These are phyloP conservation scores for Termitomyces sp. DNA, from an alignment of 768 basidiomycete species.

Conservation along the genomic window DNA sequence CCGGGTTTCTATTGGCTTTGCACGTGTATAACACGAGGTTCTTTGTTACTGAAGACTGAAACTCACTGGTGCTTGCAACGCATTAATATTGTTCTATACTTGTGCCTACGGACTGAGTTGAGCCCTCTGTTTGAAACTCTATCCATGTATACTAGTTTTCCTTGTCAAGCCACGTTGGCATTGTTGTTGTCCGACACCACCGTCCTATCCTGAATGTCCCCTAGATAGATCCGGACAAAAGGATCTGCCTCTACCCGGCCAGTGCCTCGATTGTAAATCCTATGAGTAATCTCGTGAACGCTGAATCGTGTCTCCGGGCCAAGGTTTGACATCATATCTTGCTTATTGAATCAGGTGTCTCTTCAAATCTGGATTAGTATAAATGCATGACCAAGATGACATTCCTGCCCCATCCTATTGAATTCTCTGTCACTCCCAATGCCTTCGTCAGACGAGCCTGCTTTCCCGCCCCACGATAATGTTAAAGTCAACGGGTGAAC, in stretches of 20 bases:
- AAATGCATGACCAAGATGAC: not conserved
- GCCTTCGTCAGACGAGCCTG: not conserved
- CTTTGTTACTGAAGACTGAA: not conserved
- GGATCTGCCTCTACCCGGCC: not conserved
- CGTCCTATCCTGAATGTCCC: not conserved
- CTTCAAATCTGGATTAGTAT: not conserved
- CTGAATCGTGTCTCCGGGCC: not conserved
- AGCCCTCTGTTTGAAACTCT: not conserved
- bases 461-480: slow-evolving; percentile 4
- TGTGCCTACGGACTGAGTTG: not conserved
- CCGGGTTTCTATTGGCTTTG: not conserved
- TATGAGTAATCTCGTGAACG: not conserved
- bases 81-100: not conserved
- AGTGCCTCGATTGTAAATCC: not conserved
- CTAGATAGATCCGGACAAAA: not conserved
- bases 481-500: not conserved
- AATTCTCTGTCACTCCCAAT: not conserved
- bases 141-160: not conserved
- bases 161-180: not conserved
- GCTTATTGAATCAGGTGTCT: too few species aligned
- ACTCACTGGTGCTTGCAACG: not conserved
- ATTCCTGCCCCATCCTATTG: not conserved
- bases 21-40: not conserved
- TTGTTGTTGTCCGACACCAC: not conserved
- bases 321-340: not conserved